phyloP scores from a whole-genome alignment of 2,329 filamentous ascomycete genomes.

The Penicillium sp. region DNA sequence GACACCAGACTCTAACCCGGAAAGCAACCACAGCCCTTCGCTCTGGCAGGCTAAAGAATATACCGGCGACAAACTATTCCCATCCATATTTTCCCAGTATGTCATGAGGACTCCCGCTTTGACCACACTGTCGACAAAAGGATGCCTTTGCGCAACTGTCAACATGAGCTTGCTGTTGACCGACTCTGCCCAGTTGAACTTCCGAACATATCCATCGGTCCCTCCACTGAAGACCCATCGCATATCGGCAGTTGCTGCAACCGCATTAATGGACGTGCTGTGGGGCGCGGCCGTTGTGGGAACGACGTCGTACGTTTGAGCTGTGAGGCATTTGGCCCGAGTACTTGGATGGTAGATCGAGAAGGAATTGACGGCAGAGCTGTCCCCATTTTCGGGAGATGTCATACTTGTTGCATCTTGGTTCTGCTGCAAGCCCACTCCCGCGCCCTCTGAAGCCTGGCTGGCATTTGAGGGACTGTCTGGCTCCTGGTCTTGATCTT shows the following conservation, averaged over 20 bases:
- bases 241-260: constrained; percentile 88
- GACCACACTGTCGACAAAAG: constrained; percentile 93
- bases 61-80: constrained; percentile 68
- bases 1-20: constrained; percentile 79
- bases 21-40: constrained; percentile 83
- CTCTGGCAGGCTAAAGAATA: constrained; percentile 91
- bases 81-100: constrained; percentile 98
- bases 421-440: constrained; percentile 39
- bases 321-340: constrained; percentile 72
- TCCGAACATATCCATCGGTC: constrained; percentile 89
- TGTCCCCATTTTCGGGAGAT: constrained; percentile 41
- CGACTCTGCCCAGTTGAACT: constrained; percentile 91
- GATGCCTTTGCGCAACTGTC: constrained; percentile 91
- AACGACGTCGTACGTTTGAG: constrained; percentile 84
- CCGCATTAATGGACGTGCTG: constrained; percentile 88
- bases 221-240: constrained; percentile 93
- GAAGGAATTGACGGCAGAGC: constrained; percentile 28
- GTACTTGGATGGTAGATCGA: constrained; percentile 55
- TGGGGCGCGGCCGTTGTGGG: constrained; percentile 96
- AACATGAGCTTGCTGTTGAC: constrained; percentile 90
- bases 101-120: constrained; percentile 92
- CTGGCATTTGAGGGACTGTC: constrained; percentile 39
- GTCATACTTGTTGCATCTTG: constrained; percentile 45
- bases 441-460: constrained; percentile 36
- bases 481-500: constrained; percentile 29